Evolutionary conservation across 1,284 basidiomycete genomes (phyloP), one percentile per base, ranked within the genome.

Genomic region (Thelephora terrestris): DNA sequence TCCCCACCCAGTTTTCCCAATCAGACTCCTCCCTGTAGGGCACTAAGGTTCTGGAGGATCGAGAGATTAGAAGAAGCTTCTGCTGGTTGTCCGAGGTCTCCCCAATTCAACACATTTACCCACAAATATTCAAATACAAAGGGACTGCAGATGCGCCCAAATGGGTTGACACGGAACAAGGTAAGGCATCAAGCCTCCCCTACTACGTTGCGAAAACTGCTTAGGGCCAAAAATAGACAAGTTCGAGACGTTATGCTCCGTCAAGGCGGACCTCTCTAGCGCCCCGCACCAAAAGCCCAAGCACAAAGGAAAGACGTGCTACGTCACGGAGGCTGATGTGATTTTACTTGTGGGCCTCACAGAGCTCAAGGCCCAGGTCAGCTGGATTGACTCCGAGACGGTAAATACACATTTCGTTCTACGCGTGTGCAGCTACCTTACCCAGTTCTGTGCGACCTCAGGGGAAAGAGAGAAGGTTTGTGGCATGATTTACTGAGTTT

Each of bases 291-390:
- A 43, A 12, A 59, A 52, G 17, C 38, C 27, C 1, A 45, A 34
- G 23, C 20, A 21, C 2, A 43, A 18, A 1, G 61, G 60, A 3
- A 14, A 53, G 1, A 45, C 47, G 5, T 71, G 64, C 46, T 77
- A 70, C 51, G 54, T 58, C 35, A 65, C 70, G 34, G 55, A 63
- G 10, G 76, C 67, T 54, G 66, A 73, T n/a, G 61, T 79, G 45
- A 62, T 79, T 20, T 59, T 79, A 44, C 59, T 67, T 27, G 74
- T 75, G 49, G 77, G 76, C 3, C 57, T 71, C 24, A 71, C 73
- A 0, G 72, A 74, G 50, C 43, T 74, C 3, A 62, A 67, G 43
- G 71, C 73, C 0, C 67, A 71, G 48, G 60, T 74, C 16, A 53
- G 60, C n/a, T 79, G 76, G 76, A 56, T 45, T n/a, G 67, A 74